A percentile compares a stretch with the other conserved stretches of the same genome.
Conservation (phyloP, 2,329 filamentous ascomycete species). For the Aplosporella prunicola region DNA sequence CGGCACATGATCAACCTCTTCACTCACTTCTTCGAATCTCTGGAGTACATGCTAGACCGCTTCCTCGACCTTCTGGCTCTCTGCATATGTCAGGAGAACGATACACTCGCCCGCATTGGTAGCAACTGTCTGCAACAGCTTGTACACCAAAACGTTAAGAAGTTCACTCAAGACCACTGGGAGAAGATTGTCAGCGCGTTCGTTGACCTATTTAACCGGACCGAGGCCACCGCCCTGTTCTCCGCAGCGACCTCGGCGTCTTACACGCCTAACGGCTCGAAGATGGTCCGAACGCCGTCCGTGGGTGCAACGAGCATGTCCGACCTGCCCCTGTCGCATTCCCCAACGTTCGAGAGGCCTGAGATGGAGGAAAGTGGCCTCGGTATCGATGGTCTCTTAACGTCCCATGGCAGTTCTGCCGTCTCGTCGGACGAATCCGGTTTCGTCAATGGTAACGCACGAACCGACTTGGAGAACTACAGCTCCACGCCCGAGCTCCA, state of each 20-base stretch:
- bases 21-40: slow-evolving; percentile 92
- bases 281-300: slow-evolving; percentile 22
- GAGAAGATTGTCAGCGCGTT: slow-evolving; percentile 90
- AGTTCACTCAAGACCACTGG: slow-evolving; percentile 85
- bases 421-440: slow-evolving; percentile 22
- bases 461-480: slow-evolving; percentile 70
- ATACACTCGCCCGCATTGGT: slow-evolving; percentile 94
- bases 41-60: slow-evolving; percentile 97
- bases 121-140: slow-evolving; percentile 97
- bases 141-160: slow-evolving; percentile 90
- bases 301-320: slow-evolving; percentile 21
- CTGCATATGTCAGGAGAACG: slow-evolving; percentile 98
- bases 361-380: slow-evolving; percentile 28
- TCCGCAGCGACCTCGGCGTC: slow-evolving; percentile 57
- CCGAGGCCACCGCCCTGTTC: slow-evolving; percentile 91
- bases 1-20: slow-evolving; percentile 98
- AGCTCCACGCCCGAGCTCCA: slow-evolving; percentile 56
- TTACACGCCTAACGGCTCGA: slow-evolving; percentile 30
- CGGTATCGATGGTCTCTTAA: slow-evolving; percentile 33
- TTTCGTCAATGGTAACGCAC: slow-evolving; percentile 28
- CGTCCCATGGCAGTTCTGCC: slow-evolving; percentile 22
- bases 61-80: slow-evolving; percentile 89
- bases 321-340: slow-evolving; percentile 25
- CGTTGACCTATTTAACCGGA: slow-evolving; percentile 88
- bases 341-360: slow-evolving; percentile 19